Base-by-base conservation (phyloP, 306 rosid genomes). In the Corylus avellana region DNA sequence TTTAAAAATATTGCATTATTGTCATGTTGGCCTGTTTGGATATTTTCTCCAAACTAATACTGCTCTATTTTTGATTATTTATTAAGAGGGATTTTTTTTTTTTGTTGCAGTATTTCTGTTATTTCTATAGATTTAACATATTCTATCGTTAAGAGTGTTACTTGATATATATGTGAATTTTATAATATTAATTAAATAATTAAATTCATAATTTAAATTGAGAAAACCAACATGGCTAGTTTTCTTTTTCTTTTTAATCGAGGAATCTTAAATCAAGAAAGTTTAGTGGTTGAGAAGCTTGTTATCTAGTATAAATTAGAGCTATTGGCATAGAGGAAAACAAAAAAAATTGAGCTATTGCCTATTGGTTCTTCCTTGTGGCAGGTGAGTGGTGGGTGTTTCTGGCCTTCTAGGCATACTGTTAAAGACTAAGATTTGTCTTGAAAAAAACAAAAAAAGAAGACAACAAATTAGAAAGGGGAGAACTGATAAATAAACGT, bases 1-100 rank as follows among this genome's bases (percentile, higher is more conserved):
- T 10, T 9, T 72, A 69, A 49, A 18, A 7, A 61, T 35, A n/a
- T 57, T 68, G 50, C 76, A 58, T 81, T 20, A 58, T 48, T 22
- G 14, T n/a, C 59, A 54, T 46, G 44, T 11, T 71, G 22, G 22
- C 59, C 8, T 42, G 46, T 42, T 42, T 42, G 46, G 8, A 42
- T 42, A 42, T 42, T 42, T 42, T 42, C 44, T 42, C 46, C 46
- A 42, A 42, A 42, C 1, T 5, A 42, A 42, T 3, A 42, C 7
- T 5, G 46, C 46, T 6, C 46, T 6, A 42, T 42, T 42, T 42
- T 42, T 42, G 6, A 42, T 42, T 42, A 42, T 42, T 42, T 42
- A 5, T 42, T 6, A 42, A 42, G 53, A 12, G 53, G 2, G 16
- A 3, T 3, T 32, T 32, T 29, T 1, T 3, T 32, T 49, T 42